Evolutionary conservation across 305 asterid species (phyloP), one percentile per base, ranked within the genome.

Genomic region (Rubia peregrina): DNA sequence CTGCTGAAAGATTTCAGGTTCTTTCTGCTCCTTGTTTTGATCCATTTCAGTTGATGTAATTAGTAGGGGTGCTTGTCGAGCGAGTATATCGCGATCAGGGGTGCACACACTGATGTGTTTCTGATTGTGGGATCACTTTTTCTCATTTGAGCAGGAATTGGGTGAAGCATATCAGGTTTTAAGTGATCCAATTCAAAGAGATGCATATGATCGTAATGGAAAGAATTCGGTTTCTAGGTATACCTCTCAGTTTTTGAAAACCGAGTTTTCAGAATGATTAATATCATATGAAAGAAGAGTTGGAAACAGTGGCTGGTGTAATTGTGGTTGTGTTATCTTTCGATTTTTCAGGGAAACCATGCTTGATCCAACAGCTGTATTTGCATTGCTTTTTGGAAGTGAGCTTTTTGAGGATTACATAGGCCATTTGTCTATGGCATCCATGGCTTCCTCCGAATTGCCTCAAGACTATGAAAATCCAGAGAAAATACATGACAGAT

Each of bases 351-450:
- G 98, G 86, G 97, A 90, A 68, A 82, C 87, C 57, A 89, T 92
- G 95, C 91, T 92, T 36, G 97, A 92, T 79, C 95, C 98, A 6
- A 90, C 98, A 10, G 90, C 98, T 40, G 97, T 92, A 53, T 92
- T 90, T 65, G 95, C 98, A 6, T 86, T 92, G 67, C 97, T 92
- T n/a, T 92, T 92, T 63, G 98, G 98, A 75, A 92, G 98, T 71
- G 97, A 92, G 76, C 88, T 90, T 17, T 90, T 92, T 63, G 97
- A 92, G 76, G 97, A 92, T 67, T 92, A 88, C 22, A 72, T 90
- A 12, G 98, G 98, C 22, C 96, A 92, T 81, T 78, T 89, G 56
- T 82, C 92, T 3, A 88, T 92, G 68, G 90, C 98, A 75, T 87
- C 96, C 74, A 90, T 90, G 98, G 91, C 96, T 69, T 90, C 98